Base-by-base conservation (phyloP, 805 yeast genomes). In the Zygosaccharomyces gambellarensis region DNA sequence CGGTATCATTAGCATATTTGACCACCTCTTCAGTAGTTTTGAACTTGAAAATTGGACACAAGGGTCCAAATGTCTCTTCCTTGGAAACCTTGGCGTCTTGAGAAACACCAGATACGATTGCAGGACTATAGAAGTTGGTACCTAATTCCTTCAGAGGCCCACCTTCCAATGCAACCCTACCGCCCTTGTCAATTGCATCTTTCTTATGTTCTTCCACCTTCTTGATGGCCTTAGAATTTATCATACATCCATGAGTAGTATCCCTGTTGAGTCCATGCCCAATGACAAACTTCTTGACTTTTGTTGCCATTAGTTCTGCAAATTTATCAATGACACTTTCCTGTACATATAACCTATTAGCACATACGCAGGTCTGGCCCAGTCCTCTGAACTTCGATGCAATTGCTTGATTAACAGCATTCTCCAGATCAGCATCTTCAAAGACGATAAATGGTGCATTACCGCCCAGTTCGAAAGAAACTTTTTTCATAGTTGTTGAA, bases 331-430 rank as follows among this genome's bases (percentile, higher is more conserved):
- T 70, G 25, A 81, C 64, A 2, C 71, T 67, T 39, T 72, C 67
- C 50, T 82, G 85, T 22, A 82, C 80, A 56, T 77, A 82, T 4
- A 82, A 55, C 57, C 83, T 71, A 61, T 80, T 80, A 45, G 83
- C 82, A 64, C 83, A 80, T 22, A 81, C 80, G 69, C 87, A 82
- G 1, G 85, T 80, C 61, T 82, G 87, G 34, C 87, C 87, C 60
- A 80, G 68, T 34, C 80, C 73, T 64, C 83, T 74, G 63, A 82
- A 80, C 58, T 81, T 81, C 29, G 82, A 74, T 4, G 78, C 80
- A 36, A 78, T 62, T 1, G 80, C 76, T 51, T 71, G 72, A 22
- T 71, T 74, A 3, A 80, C 82, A 1, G 85, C 84, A 29, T 67
- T 62, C 44, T 80, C 83, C 10, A 82, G 56, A 53, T 79, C 78